Evolutionary conservation across 2,329 filamentous ascomycete species (phyloP).

Genomic region (Cladophialophora immunda): DNA sequence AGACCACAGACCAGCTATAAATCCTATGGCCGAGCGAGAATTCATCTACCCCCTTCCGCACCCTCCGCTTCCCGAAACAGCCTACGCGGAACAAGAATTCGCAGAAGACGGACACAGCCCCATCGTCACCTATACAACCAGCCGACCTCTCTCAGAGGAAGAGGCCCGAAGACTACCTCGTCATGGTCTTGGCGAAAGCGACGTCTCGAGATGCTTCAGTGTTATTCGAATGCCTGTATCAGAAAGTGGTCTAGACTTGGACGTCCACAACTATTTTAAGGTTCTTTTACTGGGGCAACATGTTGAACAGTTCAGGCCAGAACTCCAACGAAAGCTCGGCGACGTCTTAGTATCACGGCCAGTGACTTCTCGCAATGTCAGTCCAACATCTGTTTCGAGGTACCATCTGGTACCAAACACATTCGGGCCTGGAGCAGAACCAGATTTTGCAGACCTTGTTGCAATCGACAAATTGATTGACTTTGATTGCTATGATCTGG

Average conservation of each 20-base stretch:
- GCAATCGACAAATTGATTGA: conserved; percentile 53
- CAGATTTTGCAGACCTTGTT: conserved; percentile 59
- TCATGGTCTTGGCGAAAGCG: not conserved
- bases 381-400: conserved; percentile 52
- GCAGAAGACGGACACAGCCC: not conserved
- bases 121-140: conserved; percentile 5
- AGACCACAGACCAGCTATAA: not conserved
- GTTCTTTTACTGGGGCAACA: conserved; percentile 32
- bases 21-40: not conserved
- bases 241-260: conserved; percentile 36
- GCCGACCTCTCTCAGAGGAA: conserved; percentile 36
- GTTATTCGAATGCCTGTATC: conserved; percentile 40
- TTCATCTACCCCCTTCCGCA: not conserved
- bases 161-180: conserved; percentile 27
- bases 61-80: not conserved
- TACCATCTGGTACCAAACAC: conserved; percentile 60
- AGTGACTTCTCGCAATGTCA: conserved; percentile 44
- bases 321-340: conserved; percentile 53
- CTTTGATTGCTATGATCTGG: conserved; percentile 54
- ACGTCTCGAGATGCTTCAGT: conserved; percentile 30
- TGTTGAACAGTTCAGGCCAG: conserved; percentile 34
- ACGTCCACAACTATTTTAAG: conserved; percentile 33
- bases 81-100: not conserved
- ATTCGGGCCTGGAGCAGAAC: conserved; percentile 54
- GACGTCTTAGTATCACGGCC: conserved; percentile 56